Percentiles rank a stretch among this genome's conserved stretches.
phyloP scores from a whole-genome alignment of 140 eudicot species.

The Flaveria floridana region DNA sequence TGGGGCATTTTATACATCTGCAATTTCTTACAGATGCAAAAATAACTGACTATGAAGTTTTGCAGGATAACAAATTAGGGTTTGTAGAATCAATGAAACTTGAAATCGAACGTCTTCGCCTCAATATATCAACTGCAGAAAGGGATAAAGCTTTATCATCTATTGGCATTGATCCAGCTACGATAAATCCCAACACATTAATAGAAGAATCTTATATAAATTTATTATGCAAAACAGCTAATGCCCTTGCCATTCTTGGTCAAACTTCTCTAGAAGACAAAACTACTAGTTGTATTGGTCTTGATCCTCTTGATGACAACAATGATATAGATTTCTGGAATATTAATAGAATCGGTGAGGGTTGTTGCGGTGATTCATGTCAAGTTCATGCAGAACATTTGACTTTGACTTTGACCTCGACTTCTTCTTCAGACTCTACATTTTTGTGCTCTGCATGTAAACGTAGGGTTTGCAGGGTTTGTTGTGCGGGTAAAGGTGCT shows the following conservation, averaged over 20 bases:
- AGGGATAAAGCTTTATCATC: conserved; percentile 82
- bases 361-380: conserved; percentile 67
- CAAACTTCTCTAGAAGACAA: conserved; percentile 69
- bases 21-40: conserved; percentile 15
- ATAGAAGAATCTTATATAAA: conserved; percentile 57
- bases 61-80: conserved; percentile 66
- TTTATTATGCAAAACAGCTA: conserved; percentile 61
- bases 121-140: conserved; percentile 71
- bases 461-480: conserved; percentile 69
- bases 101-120: conserved; percentile 76
- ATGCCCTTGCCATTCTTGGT: conserved; percentile 75
- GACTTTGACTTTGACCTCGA: conserved; percentile 26
- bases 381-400: conserved; percentile 60
- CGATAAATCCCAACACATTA: conserved; percentile 68
- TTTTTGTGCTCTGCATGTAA: conserved; percentile 60
- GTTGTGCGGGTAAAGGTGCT: conserved; percentile 93
- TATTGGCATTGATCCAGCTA: conserved; percentile 76
- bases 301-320: conserved; percentile 43
- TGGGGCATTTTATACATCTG: conserved; percentile 1
- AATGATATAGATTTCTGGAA: conserved; percentile 78
- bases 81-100: conserved; percentile 85
- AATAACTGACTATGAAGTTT: conserved; percentile 16
- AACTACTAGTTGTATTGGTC: conserved; percentile 60
- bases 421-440: conserved; percentile 36
- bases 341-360: conserved; percentile 59